Evolutionary conservation across 2,329 filamentous ascomycete genomes (phyloP).

Genomic region (Xylariaceae sp.): DNA sequence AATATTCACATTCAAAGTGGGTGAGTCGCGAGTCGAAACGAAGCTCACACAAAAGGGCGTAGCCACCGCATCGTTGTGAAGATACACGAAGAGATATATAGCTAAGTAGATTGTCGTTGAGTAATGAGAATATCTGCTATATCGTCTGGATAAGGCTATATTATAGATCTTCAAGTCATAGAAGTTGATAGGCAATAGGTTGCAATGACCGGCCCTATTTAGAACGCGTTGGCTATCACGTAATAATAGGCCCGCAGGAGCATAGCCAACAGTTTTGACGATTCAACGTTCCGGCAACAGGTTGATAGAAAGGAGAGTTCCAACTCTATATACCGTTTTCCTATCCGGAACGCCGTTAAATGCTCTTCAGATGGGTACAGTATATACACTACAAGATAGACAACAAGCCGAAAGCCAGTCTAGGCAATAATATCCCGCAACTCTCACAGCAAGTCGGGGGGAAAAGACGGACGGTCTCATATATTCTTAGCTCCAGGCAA

Average conservation of each 20-base stretch:
- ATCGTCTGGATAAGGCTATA: too few species aligned
- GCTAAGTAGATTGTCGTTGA: too few species aligned
- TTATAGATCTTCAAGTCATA: too few species aligned
- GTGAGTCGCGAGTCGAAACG: too few species aligned
- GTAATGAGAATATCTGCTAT: too few species aligned
- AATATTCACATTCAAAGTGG: too few species aligned
- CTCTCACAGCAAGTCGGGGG: neutral
- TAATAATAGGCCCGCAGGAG: neutral
- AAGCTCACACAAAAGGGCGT: too few species aligned
- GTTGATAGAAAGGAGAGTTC: conserved; percentile 19
- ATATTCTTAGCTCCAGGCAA: conserved; percentile 11
- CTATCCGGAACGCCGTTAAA: conserved; percentile 23
- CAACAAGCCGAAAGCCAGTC: neutral
- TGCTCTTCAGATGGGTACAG: conserved; percentile 22
- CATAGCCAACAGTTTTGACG: neutral
- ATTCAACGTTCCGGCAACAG: neutral
- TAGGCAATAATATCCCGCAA: neutral
- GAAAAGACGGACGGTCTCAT: neutral
- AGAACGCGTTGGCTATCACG: too few species aligned
- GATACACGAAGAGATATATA: too few species aligned
- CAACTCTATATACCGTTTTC: conserved; percentile 4
- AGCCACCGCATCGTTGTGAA: too few species aligned
- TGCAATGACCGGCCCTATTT: too few species aligned
- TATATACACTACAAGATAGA: conserved; percentile 19
- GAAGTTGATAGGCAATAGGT: too few species aligned